Evolutionary conservation across 2,329 filamentous ascomycete species (phyloP).

Genomic region (Ophiostoma quercus): DNA sequence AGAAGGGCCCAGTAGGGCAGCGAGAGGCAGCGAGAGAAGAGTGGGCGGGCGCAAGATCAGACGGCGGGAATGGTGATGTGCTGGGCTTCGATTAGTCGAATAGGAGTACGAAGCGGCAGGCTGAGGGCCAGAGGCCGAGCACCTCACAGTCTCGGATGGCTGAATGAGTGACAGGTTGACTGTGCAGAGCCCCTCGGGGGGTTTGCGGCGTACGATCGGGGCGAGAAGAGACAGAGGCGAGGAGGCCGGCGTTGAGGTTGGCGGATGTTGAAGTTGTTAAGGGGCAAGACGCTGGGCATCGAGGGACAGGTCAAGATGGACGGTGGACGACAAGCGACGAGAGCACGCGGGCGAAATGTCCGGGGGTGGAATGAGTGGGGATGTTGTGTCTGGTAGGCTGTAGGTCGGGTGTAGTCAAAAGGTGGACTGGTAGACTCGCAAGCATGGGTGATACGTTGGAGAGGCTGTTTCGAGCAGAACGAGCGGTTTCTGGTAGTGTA

Average conservation of each 20-base stretch:
- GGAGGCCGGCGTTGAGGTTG: neutral
- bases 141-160: neutral
- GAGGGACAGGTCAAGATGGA: neutral
- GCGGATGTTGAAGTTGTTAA: neutral
- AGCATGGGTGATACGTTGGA: too few species aligned
- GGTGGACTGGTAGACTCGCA: neutral
- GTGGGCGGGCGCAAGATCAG: neutral
- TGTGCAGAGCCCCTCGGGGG: conserved; percentile 2
- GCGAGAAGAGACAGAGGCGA: neutral
- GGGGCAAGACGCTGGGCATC: conserved; percentile 3
- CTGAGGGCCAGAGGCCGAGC: neutral
- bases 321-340: neutral
- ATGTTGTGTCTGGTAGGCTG: neutral
- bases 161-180: neutral
- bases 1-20: neutral
- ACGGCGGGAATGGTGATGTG: neutral
- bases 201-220: conserved; percentile 4
- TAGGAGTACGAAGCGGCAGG: conserved; percentile 4
- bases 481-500: too few species aligned
- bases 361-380: neutral
- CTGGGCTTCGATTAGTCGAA: neutral
- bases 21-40: neutral
- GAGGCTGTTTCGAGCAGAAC: too few species aligned
- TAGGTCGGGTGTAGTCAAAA: neutral
- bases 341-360: conserved; percentile 13